A percentile compares a stretch with the other conserved stretches of the same genome.
Evolutionary conservation across 1,284 basidiomycete species (phyloP).

Genomic region (Pisolithus thermaeus): DNA sequence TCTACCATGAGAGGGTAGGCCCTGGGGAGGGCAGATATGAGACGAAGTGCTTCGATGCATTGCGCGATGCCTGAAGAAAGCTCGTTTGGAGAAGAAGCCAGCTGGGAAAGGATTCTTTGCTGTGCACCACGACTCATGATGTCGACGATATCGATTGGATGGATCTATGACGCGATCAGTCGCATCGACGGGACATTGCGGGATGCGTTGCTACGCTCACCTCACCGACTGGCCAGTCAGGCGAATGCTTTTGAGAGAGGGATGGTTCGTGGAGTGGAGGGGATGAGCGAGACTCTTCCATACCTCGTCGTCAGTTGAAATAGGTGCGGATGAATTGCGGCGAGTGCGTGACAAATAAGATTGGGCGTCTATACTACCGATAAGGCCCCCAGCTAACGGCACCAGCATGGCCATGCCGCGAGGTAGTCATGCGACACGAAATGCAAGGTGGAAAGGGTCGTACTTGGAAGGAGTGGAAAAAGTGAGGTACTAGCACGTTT

Average conservation of each 20-base stretch:
- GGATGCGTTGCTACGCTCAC: too few species aligned
- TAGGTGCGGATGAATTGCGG: constrained; percentile 3
- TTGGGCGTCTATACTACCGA: constrained; percentile 3
- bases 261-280: neutral
- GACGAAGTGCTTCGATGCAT: constrained; percentile 27
- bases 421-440: neutral
- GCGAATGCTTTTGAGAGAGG: neutral
- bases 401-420: neutral
- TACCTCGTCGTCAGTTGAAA: neutral
- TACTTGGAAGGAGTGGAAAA: too few species aligned
- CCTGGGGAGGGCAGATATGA: constrained; percentile 25
- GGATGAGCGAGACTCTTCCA: neutral
- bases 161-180: neutral
- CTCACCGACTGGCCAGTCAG: neutral
- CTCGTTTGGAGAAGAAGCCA: constrained; percentile 28
- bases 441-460: neutral
- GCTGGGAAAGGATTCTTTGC: constrained; percentile 24
- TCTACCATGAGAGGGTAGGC: constrained; percentile 24
- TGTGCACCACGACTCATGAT: constrained; percentile 21
- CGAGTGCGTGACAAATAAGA: neutral
- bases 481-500: too few species aligned
- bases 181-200: neutral
- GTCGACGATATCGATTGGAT: neutral
- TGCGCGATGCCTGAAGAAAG: constrained; percentile 26
- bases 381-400: neutral